These are phyloP conservation scores for Oropetium thomaeum DNA, from an alignment of 176 grass and related monocot species.

Conservation along the genomic window DNA sequence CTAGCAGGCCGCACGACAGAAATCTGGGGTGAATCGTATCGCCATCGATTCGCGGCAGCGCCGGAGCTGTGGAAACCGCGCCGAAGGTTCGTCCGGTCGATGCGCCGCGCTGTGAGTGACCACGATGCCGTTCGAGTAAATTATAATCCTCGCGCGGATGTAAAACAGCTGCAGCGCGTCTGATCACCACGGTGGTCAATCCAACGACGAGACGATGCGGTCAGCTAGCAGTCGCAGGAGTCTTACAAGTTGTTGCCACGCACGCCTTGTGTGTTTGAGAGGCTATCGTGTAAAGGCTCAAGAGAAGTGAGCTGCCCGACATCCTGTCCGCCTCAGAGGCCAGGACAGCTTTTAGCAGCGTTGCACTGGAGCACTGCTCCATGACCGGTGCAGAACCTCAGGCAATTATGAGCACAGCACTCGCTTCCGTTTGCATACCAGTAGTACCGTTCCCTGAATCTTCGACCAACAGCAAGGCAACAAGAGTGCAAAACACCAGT, in stretches of 20 bases:
- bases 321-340: background rate
- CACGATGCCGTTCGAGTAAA: background rate
- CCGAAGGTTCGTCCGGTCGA: slow-evolving; percentile 30
- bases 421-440: background rate
- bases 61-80: slow-evolving; percentile 31
- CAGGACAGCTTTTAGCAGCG: background rate
- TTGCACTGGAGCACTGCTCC: background rate
- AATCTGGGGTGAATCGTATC: slow-evolving; percentile 9
- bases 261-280: too few species aligned
- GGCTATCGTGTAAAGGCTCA: too few species aligned
- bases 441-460: background rate
- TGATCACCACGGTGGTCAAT: too few species aligned
- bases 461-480: background rate
- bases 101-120: background rate
- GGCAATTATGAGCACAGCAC: background rate
- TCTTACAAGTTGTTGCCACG: background rate
- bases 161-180: background rate
- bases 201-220: too few species aligned
- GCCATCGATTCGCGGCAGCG: slow-evolving; percentile 8
- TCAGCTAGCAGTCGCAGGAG: background rate
- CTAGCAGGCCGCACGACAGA: background rate
- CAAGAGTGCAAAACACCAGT: background rate
- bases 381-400: background rate
- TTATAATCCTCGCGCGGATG: background rate
- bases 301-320: background rate